These are phyloP conservation scores for Hyaloscypha hepaticicola DNA, from an alignment of 495 filamentous ascomycete genomes.

Conservation along the genomic window DNA sequence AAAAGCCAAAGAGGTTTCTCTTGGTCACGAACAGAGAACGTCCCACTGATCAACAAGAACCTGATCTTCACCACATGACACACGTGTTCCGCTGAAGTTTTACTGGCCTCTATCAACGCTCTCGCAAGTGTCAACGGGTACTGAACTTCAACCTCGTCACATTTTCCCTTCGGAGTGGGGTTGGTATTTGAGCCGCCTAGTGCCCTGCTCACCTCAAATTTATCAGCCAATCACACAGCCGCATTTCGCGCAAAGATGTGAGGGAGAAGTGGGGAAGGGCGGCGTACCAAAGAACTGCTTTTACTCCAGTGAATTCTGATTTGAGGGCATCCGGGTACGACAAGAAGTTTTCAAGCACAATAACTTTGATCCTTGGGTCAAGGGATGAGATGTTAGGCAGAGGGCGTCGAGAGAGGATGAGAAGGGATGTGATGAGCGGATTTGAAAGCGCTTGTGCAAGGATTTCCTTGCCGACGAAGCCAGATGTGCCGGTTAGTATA, in stretches of 20 bases:
- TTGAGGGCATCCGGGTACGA: background rate
- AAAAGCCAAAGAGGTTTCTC: slow-evolving; percentile 4
- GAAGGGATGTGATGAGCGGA: slow-evolving; percentile 1
- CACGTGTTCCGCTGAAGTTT: background rate
- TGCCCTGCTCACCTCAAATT: background rate
- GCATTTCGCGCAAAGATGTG: background rate
- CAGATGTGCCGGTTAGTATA: background rate
- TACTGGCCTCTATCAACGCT: background rate
- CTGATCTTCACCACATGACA: background rate
- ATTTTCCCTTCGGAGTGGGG: background rate
- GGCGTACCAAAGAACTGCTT: background rate
- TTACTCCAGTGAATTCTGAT: background rate
- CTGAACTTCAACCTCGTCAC: slow-evolving; percentile 7
- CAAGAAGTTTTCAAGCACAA: slow-evolving; percentile 1
- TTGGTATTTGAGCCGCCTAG: background rate
- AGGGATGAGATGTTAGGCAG: background rate
- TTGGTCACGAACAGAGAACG: background rate
- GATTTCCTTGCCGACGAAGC: slow-evolving; percentile 8
- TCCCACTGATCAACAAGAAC: slow-evolving; percentile 2
- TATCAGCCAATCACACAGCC: background rate
- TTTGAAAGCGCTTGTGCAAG: slow-evolving; percentile 2
- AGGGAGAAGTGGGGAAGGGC: background rate
- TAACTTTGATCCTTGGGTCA: slow-evolving; percentile 4
- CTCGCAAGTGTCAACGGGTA: background rate
- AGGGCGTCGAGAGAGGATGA: slow-evolving; percentile 7